These are phyloP conservation scores for Nicotiana sylvestris DNA, from an alignment of 257 asterid species.

Conservation along the genomic window DNA sequence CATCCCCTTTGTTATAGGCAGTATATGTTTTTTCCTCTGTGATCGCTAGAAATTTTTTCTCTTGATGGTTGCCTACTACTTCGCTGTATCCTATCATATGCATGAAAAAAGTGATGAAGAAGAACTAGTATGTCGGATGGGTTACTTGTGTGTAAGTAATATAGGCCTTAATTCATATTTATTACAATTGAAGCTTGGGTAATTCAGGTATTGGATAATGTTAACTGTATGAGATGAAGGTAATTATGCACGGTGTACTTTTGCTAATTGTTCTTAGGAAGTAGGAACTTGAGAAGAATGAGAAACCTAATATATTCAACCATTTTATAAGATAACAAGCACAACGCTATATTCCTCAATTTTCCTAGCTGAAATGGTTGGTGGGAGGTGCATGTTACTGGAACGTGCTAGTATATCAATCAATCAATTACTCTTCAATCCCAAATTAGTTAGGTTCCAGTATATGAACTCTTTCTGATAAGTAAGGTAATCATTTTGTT, in stretches of 20 bases:
- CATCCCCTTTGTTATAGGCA: neutral
- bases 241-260: neutral
- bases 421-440: neutral
- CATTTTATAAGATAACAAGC: neutral
- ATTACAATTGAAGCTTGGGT: neutral
- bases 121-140: neutral
- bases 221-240: neutral
- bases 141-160: neutral
- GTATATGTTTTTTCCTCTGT: neutral
- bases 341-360: neutral
- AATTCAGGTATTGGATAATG: neutral
- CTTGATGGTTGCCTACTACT: neutral
- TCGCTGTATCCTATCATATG: neutral
- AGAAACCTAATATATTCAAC: neutral
- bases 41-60: neutral
- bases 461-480: neutral
- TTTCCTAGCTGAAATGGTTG: neutral
- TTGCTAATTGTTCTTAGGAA: neutral
- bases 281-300: neutral
- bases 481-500: neutral
- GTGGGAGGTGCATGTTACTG: neutral
- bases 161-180: neutral
- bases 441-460: neutral
- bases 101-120: neutral
- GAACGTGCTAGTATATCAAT: neutral